A percentile compares a stretch with the other conserved stretches of the same genome.
Evolutionary conservation across 805 yeast genomes (phyloP).

Genomic region (Hermanozyma aechmeae): DNA sequence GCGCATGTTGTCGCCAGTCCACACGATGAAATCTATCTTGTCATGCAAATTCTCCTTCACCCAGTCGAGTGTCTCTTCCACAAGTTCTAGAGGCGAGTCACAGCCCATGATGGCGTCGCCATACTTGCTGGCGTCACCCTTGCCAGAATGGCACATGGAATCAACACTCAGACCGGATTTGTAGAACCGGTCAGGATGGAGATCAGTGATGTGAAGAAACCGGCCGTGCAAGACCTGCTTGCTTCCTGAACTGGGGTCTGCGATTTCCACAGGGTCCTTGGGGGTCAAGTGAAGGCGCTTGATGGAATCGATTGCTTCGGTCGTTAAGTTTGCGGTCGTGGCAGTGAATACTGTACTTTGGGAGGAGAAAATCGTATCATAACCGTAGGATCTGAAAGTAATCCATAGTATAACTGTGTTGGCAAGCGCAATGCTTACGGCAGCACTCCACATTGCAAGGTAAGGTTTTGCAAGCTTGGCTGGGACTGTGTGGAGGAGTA

Average conservation of each 20-base stretch:
- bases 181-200: conserved; percentile 75
- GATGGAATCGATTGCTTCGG: too few relatives aligned
- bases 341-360: too few relatives aligned
- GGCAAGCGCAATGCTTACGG: too few relatives aligned
- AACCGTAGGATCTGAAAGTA: too few relatives aligned
- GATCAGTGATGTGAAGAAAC: conserved; percentile 77
- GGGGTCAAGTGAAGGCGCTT: too few relatives aligned
- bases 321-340: too few relatives aligned
- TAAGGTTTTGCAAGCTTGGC: too few relatives aligned
- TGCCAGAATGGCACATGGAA: conserved; percentile 49
- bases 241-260: conserved; percentile 10
- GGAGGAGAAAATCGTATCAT: too few relatives aligned
- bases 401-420: too few relatives aligned
- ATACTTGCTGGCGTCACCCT: conserved; percentile 50
- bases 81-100: conserved; percentile 59
- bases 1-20: conserved; percentile 88
- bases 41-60: conserved; percentile 53
- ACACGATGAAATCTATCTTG: conserved; percentile 74
- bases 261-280: conserved; percentile 18
- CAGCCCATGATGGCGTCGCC: conserved; percentile 76
- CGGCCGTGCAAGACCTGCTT: conserved; percentile 51
- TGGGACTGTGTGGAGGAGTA: too few relatives aligned
- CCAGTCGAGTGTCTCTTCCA: conserved; percentile 61
- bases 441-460: too few relatives aligned
- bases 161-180: conserved; percentile 40